Conservation (phyloP, 768 basidiomycete genomes). For the Phaeotremella skinneri region DNA sequence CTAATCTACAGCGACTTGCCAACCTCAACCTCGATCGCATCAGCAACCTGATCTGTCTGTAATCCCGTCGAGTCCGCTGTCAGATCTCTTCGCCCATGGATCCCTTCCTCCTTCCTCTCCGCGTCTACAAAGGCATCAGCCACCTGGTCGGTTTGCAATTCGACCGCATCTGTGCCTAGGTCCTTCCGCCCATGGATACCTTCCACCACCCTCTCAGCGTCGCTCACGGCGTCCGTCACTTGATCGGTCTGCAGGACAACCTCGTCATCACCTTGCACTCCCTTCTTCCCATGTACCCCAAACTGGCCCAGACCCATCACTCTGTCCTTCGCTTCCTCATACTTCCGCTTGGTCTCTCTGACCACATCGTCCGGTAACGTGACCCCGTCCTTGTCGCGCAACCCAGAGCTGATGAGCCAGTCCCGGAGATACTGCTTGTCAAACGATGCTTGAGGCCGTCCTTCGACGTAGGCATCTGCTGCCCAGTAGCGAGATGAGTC, state of each 20-base stretch:
- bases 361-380: slow-evolving; percentile 72
- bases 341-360: slow-evolving; percentile 70
- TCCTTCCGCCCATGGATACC: slow-evolving; percentile 13
- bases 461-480: slow-evolving; percentile 66
- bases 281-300: slow-evolving; percentile 14
- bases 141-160: slow-evolving; percentile 23
- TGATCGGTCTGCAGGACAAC: slow-evolving; percentile 10
- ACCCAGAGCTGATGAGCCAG: slow-evolving; percentile 75
- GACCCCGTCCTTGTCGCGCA: slow-evolving; percentile 68
- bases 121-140: slow-evolving; percentile 14
- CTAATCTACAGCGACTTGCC: neutral
- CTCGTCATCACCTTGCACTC: slow-evolving; percentile 1
- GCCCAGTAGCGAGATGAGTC: slow-evolving; percentile 99
- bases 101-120: neutral
- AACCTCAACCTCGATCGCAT: slow-evolving; percentile 13
- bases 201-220: neutral
- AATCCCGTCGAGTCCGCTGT: slow-evolving; percentile 9
- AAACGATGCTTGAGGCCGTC: slow-evolving; percentile 79
- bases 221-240: slow-evolving; percentile 6
- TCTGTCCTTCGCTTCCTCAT: slow-evolving; percentile 64
- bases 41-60: slow-evolving; percentile 27
- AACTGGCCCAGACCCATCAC: slow-evolving; percentile 52
- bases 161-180: slow-evolving; percentile 10
- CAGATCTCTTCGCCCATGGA: slow-evolving; percentile 11
- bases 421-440: slow-evolving; percentile 97